Percentiles rank a stretch among this genome's conserved stretches.
These are phyloP conservation scores for Apophysomyces trapeziformis DNA, from an alignment of 371 early-diverging fungal genomes.

Conservation along the genomic window DNA sequence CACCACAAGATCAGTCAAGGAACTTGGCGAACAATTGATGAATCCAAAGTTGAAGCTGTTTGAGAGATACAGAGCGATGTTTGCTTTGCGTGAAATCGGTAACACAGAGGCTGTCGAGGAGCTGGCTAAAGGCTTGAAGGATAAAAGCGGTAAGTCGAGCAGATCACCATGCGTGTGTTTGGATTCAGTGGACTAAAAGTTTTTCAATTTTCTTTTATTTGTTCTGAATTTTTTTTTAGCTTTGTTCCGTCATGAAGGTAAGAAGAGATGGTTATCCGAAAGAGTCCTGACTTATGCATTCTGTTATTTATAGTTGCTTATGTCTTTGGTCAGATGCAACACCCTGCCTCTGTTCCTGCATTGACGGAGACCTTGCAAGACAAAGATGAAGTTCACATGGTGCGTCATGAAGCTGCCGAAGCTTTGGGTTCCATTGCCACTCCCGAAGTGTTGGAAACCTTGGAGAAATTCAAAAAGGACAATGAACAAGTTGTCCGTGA, in stretches of 20 bases:
- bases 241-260: constrained; percentile 96
- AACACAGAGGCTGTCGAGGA: constrained; percentile 86
- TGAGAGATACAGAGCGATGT: constrained; percentile 98
- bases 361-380: constrained; percentile 80
- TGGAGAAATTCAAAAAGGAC: constrained; percentile 78
- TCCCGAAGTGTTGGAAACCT: constrained; percentile 80
- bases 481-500: constrained; percentile 93
- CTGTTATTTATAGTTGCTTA: constrained; percentile 69
- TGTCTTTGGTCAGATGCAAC: constrained; percentile 99
- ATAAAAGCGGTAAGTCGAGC: constrained; percentile 54
- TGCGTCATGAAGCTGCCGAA: constrained; percentile 99
- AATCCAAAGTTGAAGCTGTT: constrained; percentile 81
- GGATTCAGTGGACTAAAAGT: neutral
- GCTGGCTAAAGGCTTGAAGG: constrained; percentile 87
- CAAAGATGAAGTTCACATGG: constrained; percentile 90
- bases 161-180: neutral
- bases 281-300: neutral
- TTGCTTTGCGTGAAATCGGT: constrained; percentile 94
- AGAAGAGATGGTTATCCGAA: neutral
- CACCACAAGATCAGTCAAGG: constrained; percentile 60
- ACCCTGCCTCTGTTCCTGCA: constrained; percentile 87
- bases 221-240: no score
- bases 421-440: constrained; percentile 99
- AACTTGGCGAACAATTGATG: constrained; percentile 71
- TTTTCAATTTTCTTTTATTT: no score